Evolutionary conservation across 805 yeast species (phyloP), one percentile per base, ranked within the genome.

Genomic region (Metschnikowia kunwiensis): DNA sequence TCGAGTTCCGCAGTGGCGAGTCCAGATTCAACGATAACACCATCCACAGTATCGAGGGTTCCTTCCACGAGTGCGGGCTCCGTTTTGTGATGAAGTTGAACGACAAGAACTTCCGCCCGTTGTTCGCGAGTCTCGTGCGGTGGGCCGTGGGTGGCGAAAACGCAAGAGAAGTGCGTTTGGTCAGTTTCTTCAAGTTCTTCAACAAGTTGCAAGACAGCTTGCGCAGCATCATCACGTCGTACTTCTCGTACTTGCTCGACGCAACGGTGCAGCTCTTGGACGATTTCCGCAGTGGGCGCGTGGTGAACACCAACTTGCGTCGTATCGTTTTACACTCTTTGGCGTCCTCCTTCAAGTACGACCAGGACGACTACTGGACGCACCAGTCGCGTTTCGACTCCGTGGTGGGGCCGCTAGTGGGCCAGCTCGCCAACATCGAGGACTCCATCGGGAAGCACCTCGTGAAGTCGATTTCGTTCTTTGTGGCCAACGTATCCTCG

Each of bases 321-420:
- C 79, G 96, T 63, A 62, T 86, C 26, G 60, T 89, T 14, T 65
- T 88, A 35, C 80, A 76, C 45, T 80, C 96, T 0, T 65, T 93
- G 45, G 76, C 81, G 0, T 73, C 86, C 1, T 83, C 96, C 1
- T 88, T 93, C 68, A 85, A 81, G 53, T 82, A 80, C 54, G 97
- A 91, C 55, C 86, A 82, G 54, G 95, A 85, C 51, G 98, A 93
- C 53, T 93, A 86, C 65, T 93, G 99, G 99, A 82, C 84, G 40
- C 78, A 87, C 29, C 82, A 82, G 34, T 77, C 87, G 17, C 77
- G 98, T 57, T 93, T 87, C 57, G 94, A 84, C 25, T 63, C 77
- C 34, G 72, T 88, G 17, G 73, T 81, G 11, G 70, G 61, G 24
- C 74, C 83, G 3, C 70, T 93, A 44, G 65, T 84, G 40, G 63